Conservation (phyloP, 441 rosid species). For the Arabidopsis lyrata region DNA sequence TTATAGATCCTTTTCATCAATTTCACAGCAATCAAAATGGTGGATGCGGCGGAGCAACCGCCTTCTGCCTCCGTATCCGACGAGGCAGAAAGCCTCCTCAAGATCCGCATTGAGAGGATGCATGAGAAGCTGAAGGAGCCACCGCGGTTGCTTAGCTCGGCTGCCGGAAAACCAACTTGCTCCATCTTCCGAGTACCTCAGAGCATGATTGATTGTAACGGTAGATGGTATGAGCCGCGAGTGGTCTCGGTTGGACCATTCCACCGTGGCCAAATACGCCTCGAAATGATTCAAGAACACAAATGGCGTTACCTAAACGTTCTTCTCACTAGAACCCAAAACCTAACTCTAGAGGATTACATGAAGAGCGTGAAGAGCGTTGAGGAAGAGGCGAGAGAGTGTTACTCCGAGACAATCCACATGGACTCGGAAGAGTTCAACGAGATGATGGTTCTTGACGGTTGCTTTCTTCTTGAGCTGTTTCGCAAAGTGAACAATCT, state of each 20-base stretch:
- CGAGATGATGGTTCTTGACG: constrained; percentile 79
- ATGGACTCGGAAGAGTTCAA: constrained; percentile 54
- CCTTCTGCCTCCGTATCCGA: constrained; percentile 3
- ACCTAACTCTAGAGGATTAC: constrained; percentile 52
- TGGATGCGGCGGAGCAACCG: constrained; percentile 15
- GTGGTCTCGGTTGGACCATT: constrained; percentile 79
- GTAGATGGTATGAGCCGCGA: constrained; percentile 59
- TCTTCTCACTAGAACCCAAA: constrained; percentile 52
- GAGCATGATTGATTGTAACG: constrained; percentile 60
- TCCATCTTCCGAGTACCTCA: constrained; percentile 74
- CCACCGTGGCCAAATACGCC: constrained; percentile 56
- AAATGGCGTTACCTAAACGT: constrained; percentile 69
- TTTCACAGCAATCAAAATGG: constrained; percentile 28
- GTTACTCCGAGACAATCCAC: constrained; percentile 63
- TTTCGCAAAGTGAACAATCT: constrained; percentile 59
- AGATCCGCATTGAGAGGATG: constrained; percentile 40
- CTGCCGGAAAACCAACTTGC: constrained; percentile 62
- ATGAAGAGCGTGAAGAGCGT: constrained; percentile 48
- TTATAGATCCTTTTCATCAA: constrained; percentile 12
- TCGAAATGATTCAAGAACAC: constrained; percentile 77
- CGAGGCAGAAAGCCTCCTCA: constrained; percentile 34
- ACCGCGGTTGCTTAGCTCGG: constrained; percentile 52
- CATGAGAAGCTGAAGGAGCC: constrained; percentile 40
- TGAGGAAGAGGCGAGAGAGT: constrained; percentile 59
- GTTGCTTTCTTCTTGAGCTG: constrained; percentile 67